Evolutionary conservation across 371 early-diverging fungal species (phyloP), one percentile per base, ranked within the genome.

Genomic region (Mortierella sp.): DNA sequence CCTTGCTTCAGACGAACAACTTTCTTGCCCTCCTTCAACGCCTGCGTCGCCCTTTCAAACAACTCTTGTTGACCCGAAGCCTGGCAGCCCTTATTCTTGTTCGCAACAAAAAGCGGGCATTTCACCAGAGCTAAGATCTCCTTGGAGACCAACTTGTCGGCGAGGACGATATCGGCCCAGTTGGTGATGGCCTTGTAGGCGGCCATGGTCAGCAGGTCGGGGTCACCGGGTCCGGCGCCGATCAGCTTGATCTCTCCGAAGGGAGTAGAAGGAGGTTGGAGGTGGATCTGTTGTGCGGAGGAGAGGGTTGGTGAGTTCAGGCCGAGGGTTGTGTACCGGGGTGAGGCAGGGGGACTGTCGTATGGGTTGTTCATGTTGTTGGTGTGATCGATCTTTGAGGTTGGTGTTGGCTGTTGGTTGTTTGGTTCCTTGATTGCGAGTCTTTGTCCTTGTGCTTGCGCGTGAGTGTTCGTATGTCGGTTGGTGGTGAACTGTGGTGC

Each of bases 1-100:
- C 98, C 98, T 75, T 92, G 93, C 89, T 98, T 98, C 72, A 98
- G 89, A 71, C 98, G 89, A 16, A 97, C 97, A 5, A 98, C 98
- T 10, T 87, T 80, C 79, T 91, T 89, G 51, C 96, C 96, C 74
- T 91, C 88, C 12, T 87, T 77, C 38, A 96, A 81, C 3, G 94
- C 95, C 49, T 88, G 88, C 4, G 95, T 84, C 4, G 94, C 95
- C 63, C 92, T 87, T 43, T 89, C 90, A 87, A 96, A 95, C 58
- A 97, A 90, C 70, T 96, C 96, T 71, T 94, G 91, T 77, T 98
- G 98, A 14, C 97, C 96, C 3, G 91, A 91, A 79, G 95, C 95
- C 35, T 95, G 95, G 41, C 92, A 92, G 24, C 97, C 98, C 21
- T 92, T 92, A 75, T 92, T 94, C 77, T 97, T 97, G 32, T 91